A percentile compares a stretch with the other conserved stretches of the same genome.
Evolutionary conservation across 441 rosid genomes (phyloP).

Genomic region (Pelargonium australe): DNA sequence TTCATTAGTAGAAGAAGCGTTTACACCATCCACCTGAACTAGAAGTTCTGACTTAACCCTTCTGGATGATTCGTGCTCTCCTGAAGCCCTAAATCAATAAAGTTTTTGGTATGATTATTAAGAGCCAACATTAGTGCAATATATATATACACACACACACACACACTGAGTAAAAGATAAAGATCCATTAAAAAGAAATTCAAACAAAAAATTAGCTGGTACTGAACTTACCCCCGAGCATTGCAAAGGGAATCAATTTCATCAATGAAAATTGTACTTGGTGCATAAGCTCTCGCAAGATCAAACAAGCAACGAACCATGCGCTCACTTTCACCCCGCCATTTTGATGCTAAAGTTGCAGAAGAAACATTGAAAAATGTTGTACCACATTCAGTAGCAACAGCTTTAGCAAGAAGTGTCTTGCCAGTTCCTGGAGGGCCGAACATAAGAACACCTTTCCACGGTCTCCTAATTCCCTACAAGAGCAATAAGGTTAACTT

Average conservation of each 20-base stretch:
- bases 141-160: too few species aligned
- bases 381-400: conserved; percentile 77
- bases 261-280: conserved; percentile 80
- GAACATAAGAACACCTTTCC: conserved; percentile 93
- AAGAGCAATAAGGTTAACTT: conserved; percentile 6
- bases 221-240: conserved; percentile 75
- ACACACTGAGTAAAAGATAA: too few species aligned
- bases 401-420: conserved; percentile 76
- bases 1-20: conserved; percentile 72
- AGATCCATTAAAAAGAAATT: too few species aligned
- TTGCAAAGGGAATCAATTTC: conserved; percentile 86
- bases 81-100: conserved; percentile 62
- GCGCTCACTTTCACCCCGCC: conserved; percentile 93
- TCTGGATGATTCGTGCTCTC: conserved; percentile 98
- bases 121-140: not conserved
- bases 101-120: not conserved
- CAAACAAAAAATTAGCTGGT: too few species aligned
- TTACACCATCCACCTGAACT: conserved; percentile 99
- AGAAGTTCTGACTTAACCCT: conserved; percentile 99
- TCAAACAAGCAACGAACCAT: conserved; percentile 89
- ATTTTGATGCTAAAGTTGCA: conserved; percentile 78
- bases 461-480: conserved; percentile 85
- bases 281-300: conserved; percentile 84
- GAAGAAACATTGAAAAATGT: conserved; percentile 77
- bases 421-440: conserved; percentile 93